Conservation (phyloP, 2,329 filamentous ascomycete genomes). For the Sclerotinia sclerotiorum region DNA sequence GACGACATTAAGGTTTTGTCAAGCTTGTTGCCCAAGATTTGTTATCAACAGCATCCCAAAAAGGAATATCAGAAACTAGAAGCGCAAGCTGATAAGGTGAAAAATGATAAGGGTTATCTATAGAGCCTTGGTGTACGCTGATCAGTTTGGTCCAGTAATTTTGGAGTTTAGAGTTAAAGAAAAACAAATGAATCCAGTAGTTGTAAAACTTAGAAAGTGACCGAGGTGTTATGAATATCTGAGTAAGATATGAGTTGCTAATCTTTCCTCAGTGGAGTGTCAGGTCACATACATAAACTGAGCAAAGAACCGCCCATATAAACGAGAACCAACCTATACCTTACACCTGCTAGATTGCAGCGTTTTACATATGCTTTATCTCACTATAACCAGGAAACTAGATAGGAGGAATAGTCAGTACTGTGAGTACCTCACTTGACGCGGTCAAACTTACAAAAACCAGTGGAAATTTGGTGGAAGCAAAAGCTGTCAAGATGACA, state of each 20-base stretch:
- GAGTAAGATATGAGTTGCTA: not conserved
- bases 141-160: not conserved
- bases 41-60: not conserved
- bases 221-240: not conserved
- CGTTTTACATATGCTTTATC: not conserved
- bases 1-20: not conserved
- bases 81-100: not conserved
- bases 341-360: not conserved
- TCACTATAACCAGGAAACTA: constrained; percentile 12
- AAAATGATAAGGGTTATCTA: not conserved
- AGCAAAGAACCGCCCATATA: not conserved
- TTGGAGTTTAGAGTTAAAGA: not conserved
- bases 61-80: constrained; percentile 2
- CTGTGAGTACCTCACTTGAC: not conserved
- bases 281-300: not conserved
- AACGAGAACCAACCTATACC: constrained; percentile 10
- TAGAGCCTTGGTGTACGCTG: not conserved
- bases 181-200: constrained; percentile 6
- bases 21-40: not conserved
- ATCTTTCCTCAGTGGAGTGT: too few relatives aligned
- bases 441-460: not conserved
- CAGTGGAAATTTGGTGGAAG: not conserved
- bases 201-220: not conserved
- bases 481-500: constrained; percentile 2
- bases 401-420: not conserved